Percentiles rank a stretch among this genome's conserved stretches.
Evolutionary conservation across 495 filamentous ascomycete genomes (phyloP).

Genomic region (Hypoxylon rickii): DNA sequence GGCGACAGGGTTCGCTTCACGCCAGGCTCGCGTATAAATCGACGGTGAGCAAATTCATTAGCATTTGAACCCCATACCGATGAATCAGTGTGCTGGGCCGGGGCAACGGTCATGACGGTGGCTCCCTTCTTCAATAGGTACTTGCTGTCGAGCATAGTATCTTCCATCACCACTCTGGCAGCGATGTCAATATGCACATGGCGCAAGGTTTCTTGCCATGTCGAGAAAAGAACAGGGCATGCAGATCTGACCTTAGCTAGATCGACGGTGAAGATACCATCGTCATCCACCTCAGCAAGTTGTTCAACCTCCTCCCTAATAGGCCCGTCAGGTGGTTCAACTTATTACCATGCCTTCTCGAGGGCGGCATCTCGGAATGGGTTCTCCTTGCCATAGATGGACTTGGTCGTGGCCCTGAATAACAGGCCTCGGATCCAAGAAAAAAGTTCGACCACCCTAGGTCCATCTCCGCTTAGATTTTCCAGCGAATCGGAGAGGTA

Average conservation of each 20-base stretch:
- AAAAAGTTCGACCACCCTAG: too few relatives aligned
- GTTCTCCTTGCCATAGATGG: too few relatives aligned
- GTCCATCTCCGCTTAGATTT: too few relatives aligned
- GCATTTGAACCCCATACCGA: background rate
- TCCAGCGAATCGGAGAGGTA: too few relatives aligned
- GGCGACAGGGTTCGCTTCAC: background rate
- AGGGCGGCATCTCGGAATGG: too few relatives aligned
- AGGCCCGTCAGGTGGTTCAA: background rate
- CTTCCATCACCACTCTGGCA: conserved; percentile 27
- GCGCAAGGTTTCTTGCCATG: conserved; percentile 32
- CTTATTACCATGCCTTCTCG: conserved; percentile 26
- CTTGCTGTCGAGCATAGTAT: conserved; percentile 31
- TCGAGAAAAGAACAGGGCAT: conserved; percentile 28
- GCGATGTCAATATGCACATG: background rate
- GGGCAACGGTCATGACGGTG: background rate
- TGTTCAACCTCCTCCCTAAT: conserved; percentile 10
- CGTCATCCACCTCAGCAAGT: conserved; percentile 4
- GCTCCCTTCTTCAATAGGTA: conserved; percentile 37
- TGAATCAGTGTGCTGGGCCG: background rate
- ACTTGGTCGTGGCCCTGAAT: too few relatives aligned
- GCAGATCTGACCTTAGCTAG: background rate
- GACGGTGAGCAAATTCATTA: background rate
- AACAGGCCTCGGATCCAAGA: too few relatives aligned
- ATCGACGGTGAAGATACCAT: conserved; percentile 3
- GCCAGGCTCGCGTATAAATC: background rate